These are phyloP conservation scores for Argentina anserina DNA, from an alignment of 306 rosid genomes.

Conservation along the genomic window DNA sequence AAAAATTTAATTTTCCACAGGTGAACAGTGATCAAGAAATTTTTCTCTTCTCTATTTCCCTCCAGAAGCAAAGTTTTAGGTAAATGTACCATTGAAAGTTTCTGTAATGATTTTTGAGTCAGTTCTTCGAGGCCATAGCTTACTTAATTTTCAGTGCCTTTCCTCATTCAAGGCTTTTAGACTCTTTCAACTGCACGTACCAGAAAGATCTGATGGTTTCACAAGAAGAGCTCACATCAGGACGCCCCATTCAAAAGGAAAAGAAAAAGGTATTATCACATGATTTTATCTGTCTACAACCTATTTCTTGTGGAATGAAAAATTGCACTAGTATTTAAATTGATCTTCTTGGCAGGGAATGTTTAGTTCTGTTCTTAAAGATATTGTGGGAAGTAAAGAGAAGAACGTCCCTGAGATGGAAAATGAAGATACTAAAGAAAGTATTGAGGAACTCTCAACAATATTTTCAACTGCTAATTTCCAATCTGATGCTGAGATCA, in stretches of 20 bases:
- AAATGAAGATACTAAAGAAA: conserved; percentile 53
- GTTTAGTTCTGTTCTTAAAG: conserved; percentile 74
- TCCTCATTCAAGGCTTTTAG: conserved; percentile 53
- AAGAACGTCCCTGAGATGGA: conserved; percentile 51
- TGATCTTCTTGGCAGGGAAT: conserved; percentile 49
- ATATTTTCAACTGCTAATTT: conserved; percentile 63
- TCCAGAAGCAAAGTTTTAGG: conserved; percentile 61
- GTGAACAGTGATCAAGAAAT: conserved; percentile 78
- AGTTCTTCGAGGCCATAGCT: background rate
- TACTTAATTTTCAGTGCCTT: background rate
- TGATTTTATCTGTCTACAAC: background rate
- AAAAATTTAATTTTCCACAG: too few relatives aligned
- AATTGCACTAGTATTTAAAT: background rate
- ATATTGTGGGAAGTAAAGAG: conserved; percentile 63
- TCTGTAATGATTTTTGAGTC: background rate
- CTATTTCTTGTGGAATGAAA: background rate
- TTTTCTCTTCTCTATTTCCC: conserved; percentile 49
- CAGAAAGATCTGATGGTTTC: conserved; percentile 42
- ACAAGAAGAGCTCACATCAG: conserved; percentile 39
- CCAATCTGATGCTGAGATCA: conserved; percentile 31
- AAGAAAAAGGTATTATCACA: conserved; percentile 63
- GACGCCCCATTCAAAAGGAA: conserved; percentile 46
- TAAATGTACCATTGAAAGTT: conserved; percentile 19
- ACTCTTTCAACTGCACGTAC: conserved; percentile 45
- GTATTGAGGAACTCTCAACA: conserved; percentile 48